A percentile compares a stretch with the other conserved stretches of the same genome.
Conservation (phyloP, 1,139 yeast species). For the Debaryomyces robertsiae region DNA sequence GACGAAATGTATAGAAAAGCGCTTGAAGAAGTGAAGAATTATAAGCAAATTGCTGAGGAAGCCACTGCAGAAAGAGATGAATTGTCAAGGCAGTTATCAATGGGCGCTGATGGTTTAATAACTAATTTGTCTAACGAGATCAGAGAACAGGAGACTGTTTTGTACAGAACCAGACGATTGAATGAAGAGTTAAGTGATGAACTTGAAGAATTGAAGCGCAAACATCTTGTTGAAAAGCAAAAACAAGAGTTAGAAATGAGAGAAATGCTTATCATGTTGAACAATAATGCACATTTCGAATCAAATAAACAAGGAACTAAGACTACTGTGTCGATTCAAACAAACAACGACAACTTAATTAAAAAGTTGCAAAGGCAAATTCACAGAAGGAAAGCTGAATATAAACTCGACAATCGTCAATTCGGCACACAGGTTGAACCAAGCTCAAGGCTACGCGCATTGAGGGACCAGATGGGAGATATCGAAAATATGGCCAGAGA, state of each 20-base stretch:
- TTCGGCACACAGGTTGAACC: conserved; percentile 71
- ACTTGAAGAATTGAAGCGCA: conserved; percentile 68
- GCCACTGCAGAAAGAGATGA: conserved; percentile 86
- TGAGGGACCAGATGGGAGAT: conserved; percentile 84
- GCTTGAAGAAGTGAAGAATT: conserved; percentile 66
- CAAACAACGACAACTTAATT: conserved; percentile 48
- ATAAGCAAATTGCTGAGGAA: conserved; percentile 71
- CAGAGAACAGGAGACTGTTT: conserved; percentile 69
- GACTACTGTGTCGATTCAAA: conserved; percentile 40
- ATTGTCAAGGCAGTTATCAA: conserved; percentile 67
- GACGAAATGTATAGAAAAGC: conserved; percentile 90
- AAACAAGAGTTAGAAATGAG: conserved; percentile 87
- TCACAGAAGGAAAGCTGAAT: conserved; percentile 63
- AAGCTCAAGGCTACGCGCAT: conserved; percentile 68
- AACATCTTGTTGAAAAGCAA: conserved; percentile 75
- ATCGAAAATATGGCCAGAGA: conserved; percentile 84
- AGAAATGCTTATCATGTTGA: conserved; percentile 73
- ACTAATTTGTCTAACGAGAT: conserved; percentile 70
- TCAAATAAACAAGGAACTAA: conserved; percentile 38
- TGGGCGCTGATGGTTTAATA: conserved; percentile 85
- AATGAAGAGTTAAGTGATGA: conserved; percentile 67
- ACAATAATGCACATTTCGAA: conserved; percentile 38
- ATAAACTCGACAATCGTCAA: conserved; percentile 56
- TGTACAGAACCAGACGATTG: conserved; percentile 66
- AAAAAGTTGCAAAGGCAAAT: conserved; percentile 60